Percentiles rank a stretch among this genome's conserved stretches.
phyloP scores from a whole-genome alignment of 1,284 basidiomycete genomes.

The Phellopilus nigrolimitatus region DNA sequence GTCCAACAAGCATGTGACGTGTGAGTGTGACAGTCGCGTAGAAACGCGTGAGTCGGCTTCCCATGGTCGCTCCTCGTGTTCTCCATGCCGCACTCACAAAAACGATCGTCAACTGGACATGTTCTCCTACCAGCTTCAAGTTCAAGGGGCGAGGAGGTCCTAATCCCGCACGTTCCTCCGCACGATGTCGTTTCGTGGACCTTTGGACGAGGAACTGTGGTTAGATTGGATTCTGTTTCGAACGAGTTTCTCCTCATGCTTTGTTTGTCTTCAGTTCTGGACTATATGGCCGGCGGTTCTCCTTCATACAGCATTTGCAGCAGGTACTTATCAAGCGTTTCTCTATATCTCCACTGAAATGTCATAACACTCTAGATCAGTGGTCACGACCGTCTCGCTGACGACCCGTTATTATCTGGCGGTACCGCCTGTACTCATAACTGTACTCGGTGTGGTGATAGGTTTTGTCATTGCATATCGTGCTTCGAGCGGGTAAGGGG shows the following conservation, averaged over 20 bases:
- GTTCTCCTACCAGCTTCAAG: slow-evolving; percentile 19
- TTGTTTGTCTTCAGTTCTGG: slow-evolving; percentile 42
- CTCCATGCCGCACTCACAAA: slow-evolving; percentile 3
- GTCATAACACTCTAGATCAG: slow-evolving; percentile 26
- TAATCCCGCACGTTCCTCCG: slow-evolving; percentile 23
- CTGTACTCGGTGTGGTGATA: slow-evolving; percentile 63
- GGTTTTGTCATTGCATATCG: slow-evolving; percentile 69
- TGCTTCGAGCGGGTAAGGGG: slow-evolving; percentile 48
- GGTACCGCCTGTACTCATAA: slow-evolving; percentile 56
- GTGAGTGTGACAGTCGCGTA: too few relatives aligned
- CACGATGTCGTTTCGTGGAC: slow-evolving; percentile 47
- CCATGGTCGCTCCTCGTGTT: slow-evolving; percentile 10
- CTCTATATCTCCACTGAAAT: not conserved
- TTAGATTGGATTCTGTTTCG: slow-evolving; percentile 23
- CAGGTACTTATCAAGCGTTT: slow-evolving; percentile 31
- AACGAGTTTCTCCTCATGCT: slow-evolving; percentile 17
- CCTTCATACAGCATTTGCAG: slow-evolving; percentile 54
- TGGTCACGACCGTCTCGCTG: slow-evolving; percentile 43
- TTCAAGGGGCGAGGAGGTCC: slow-evolving; percentile 8
- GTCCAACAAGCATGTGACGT: too few relatives aligned
- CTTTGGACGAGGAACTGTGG: slow-evolving; percentile 57
- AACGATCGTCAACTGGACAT: slow-evolving; percentile 7
- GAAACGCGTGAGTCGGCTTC: too few relatives aligned
- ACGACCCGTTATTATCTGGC: slow-evolving; percentile 36
- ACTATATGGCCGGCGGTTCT: slow-evolving; percentile 64